Conservation (phyloP, 2,329 filamentous ascomycete species). For the Rutstroemia sp. region DNA sequence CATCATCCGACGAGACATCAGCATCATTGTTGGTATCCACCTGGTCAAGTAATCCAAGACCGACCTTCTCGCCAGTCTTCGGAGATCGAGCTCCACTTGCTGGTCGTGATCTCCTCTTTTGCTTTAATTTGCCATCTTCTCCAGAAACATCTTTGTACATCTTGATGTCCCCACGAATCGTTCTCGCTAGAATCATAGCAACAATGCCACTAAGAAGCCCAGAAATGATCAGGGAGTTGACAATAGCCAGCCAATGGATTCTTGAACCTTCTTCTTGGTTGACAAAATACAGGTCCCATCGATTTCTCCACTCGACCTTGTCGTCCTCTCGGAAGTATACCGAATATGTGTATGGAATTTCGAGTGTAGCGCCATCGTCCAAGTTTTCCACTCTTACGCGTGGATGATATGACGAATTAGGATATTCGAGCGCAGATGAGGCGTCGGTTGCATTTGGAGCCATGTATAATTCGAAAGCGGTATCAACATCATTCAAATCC, state of each 20-base stretch:
- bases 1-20: constrained; percentile 58
- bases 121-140: constrained; percentile 57
- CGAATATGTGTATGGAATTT: constrained; percentile 80
- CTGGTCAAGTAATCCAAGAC: constrained; percentile 52
- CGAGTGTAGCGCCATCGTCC: constrained; percentile 58
- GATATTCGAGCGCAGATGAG: constrained; percentile 38
- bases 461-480: constrained; percentile 63
- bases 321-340: constrained; percentile 84
- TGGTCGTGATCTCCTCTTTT: constrained; percentile 41
- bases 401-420: constrained; percentile 51
- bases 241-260: constrained; percentile 82
- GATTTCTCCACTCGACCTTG: constrained; percentile 70
- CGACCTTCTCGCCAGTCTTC: constrained; percentile 43
- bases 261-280: constrained; percentile 75
- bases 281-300: constrained; percentile 87
- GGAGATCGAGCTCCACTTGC: constrained; percentile 35
- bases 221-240: constrained; percentile 81
- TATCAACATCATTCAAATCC: constrained; percentile 54
- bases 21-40: constrained; percentile 44
- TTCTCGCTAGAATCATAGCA: constrained; percentile 72
- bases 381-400: constrained; percentile 46
- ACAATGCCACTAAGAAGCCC: constrained; percentile 72
- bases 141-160: constrained; percentile 57
- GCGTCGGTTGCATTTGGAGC: constrained; percentile 51
- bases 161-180: constrained; percentile 72